Base-by-base conservation (phyloP, 805 yeast genomes). In the Saccharomycopsis babjevae region DNA sequence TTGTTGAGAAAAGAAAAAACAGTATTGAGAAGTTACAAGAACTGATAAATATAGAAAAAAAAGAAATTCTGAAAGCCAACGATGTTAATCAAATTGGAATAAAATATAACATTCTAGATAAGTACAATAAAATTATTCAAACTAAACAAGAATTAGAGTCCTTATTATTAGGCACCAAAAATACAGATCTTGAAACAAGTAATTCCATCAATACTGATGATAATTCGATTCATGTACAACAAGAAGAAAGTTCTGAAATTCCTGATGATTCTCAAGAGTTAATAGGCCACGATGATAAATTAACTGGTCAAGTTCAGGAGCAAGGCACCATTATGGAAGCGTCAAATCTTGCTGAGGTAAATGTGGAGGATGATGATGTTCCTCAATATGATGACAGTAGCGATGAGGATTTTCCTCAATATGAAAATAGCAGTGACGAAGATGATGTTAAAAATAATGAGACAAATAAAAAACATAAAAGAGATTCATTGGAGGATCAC, bases 71-170 rank as follows among this genome's bases (percentile, higher is more conserved):
- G 11, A 54, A 25, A 34, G 42, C 25, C 2, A 54, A 50, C 20
- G 50, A 50, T 55, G 32, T 55, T 60, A 56, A 59, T 18, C 34
- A 55, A 22, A 30, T 61, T 54, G 59, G 56, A 20, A 56, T 69
- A 54, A 67, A 76, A 50, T 59, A 64, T 8, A 65, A 62, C 13
- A 61, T 72, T 3, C 62, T 71, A 2, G 32, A 52, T 6, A 71
- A 69, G 25, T 63, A 74, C 36, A 65, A 68, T 16, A 68, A 67
- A 25, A 60, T 74, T 28, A 63, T 72, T 1, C 63, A 65, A 7
- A 66, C 68, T 2, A 72, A 73, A 56, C 67, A 56, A 18, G 74
- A 71, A 57, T 65, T 72, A 40, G 68, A 69, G 57, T 65, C 64
- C 40, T 60, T 63, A 60, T 54, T 61, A 15, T 25, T 58, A 16